A percentile compares a stretch with the other conserved stretches of the same genome.
phyloP scores from a whole-genome alignment of 306 rosid species.

The Aeschynomene evenia region DNA sequence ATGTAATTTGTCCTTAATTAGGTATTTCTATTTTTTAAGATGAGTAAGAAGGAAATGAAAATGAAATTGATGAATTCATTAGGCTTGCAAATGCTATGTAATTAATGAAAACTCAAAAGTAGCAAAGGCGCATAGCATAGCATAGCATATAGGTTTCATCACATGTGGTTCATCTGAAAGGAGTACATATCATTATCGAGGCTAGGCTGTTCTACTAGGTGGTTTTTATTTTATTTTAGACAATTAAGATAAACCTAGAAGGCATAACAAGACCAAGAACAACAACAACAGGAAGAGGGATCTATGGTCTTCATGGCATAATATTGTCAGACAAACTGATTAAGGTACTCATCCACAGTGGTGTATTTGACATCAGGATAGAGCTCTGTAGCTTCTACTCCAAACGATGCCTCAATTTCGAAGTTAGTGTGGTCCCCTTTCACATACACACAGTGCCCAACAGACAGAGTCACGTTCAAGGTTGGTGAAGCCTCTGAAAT shows the following conservation, averaged over 20 bases:
- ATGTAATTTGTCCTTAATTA: too few species aligned
- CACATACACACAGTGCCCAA: constrained; percentile 49
- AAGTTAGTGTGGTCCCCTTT: constrained; percentile 67
- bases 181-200: neutral
- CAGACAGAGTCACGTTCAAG: constrained; percentile 33
- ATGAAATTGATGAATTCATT: neutral
- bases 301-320: too few species aligned
- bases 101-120: too few species aligned
- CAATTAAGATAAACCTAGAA: neutral
- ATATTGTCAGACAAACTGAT: constrained; percentile 53
- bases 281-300: too few species aligned
- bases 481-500: constrained; percentile 51
- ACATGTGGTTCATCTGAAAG: neutral
- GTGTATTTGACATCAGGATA: constrained; percentile 72
- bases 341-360: constrained; percentile 61
- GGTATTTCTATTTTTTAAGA: too few species aligned
- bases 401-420: constrained; percentile 58
- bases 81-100: neutral
- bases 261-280: neutral
- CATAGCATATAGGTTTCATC: neutral
- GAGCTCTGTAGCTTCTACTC: constrained; percentile 66
- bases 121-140: neutral
- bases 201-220: neutral
- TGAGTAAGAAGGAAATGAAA: neutral
- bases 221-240: constrained; percentile 19